These are phyloP conservation scores for Gaultheria prostrata DNA, from an alignment of 148 eudicot genomes.

Conservation along the genomic window DNA sequence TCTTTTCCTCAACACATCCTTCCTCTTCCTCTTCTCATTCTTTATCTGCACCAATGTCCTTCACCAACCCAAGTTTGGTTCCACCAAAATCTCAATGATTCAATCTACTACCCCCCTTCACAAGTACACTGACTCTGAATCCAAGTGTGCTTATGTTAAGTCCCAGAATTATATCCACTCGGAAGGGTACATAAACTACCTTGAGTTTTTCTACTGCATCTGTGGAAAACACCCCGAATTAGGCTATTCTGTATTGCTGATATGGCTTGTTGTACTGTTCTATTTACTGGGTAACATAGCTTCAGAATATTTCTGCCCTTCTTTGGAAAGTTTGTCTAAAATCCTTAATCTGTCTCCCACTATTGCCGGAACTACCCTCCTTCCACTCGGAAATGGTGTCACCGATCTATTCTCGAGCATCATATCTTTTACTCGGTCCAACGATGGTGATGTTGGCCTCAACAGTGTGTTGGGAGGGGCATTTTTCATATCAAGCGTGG, in stretches of 20 bases:
- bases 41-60: constrained; percentile 6
- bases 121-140: not conserved
- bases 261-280: constrained; percentile 15
- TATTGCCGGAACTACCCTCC: constrained; percentile 20
- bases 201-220: constrained; percentile 12
- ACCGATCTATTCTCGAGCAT: constrained; percentile 5
- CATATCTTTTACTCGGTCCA: constrained; percentile 14
- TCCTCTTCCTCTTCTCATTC: constrained; percentile 17
- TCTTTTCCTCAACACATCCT: constrained; percentile 21
- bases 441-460: constrained; percentile 14
- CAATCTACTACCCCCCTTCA: not conserved
- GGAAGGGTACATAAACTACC: constrained; percentile 16
- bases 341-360: constrained; percentile 15
- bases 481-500: constrained; percentile 25
- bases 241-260: constrained; percentile 5
- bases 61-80: not conserved
- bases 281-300: constrained; percentile 13
- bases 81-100: not conserved
- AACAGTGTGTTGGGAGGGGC: constrained; percentile 19
- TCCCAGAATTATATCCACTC: not conserved
- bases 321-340: constrained; percentile 13
- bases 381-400: constrained; percentile 18
- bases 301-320: constrained; percentile 17
- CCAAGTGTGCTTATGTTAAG: constrained; percentile 12
- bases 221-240: constrained; percentile 5